Base-by-base conservation (phyloP, 768 basidiomycete genomes). In the Vararia minispora region DNA sequence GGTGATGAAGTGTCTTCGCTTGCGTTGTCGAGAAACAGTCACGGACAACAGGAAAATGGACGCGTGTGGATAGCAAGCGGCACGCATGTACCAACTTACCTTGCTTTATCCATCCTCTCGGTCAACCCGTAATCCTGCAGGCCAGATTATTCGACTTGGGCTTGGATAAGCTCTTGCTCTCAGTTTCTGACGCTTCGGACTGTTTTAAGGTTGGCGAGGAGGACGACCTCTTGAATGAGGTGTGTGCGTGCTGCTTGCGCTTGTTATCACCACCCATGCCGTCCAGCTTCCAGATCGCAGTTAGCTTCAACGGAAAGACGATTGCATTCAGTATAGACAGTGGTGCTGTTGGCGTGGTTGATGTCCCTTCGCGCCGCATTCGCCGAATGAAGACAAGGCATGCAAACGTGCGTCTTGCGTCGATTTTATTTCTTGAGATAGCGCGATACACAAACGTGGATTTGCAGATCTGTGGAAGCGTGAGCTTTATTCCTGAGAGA, bases 321-420 rank as follows among this genome's bases (percentile, higher is more conserved):
- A 52, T 88, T 29, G 82, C 80, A 4, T 86, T 82, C 55, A 72
- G 74, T 43, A 67, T 70, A 22, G 87, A 89, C 55, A 70, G 71
- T 14, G 86, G 86, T 0, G 46, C 51, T 12, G 79, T 85, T 10
- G 84, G 85, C 0, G 58, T 76, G 14, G 53, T 87, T 7, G 77
- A 87, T 40, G 52, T 84, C 4, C 54, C 65, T 10, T 72, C 63
- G 11, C 60, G 61, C 32, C 46, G 46, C 5, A 47, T 81, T n/a
- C 55, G 51, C 3, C 66, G 58, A 30, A 81, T 87, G 79, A 76
- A 69, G 48, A 62, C 59, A 2, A 63, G 62, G 38, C 86, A 89
- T 51, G 57, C 58, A 6, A 85, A 64, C 51, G 86, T 88, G 46
- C 27, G 73, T 59, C 16, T 7, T 22, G 34, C n/a, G 10, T 14